These are phyloP conservation scores for Daedaleopsis sinensis DNA, from an alignment of 768 basidiomycete genomes.

Conservation along the genomic window DNA sequence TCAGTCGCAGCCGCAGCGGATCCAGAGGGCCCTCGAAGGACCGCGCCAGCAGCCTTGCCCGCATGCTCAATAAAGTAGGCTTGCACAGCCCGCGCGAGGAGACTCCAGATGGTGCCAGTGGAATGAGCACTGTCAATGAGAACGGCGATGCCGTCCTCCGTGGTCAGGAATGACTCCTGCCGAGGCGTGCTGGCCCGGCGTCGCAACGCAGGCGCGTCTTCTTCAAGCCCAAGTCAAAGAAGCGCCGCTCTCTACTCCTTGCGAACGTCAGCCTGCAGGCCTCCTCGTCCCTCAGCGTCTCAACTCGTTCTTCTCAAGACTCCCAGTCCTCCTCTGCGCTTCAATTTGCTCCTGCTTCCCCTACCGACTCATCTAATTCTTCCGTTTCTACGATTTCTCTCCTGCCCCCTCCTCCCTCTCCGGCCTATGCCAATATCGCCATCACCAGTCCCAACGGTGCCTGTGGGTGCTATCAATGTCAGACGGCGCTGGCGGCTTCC, in stretches of 20 bases:
- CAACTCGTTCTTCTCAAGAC: background rate
- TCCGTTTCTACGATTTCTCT: slow-evolving; percentile 16
- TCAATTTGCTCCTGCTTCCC: slow-evolving; percentile 14
- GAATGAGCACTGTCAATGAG: slow-evolving; percentile 1
- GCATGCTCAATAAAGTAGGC: slow-evolving; percentile 26
- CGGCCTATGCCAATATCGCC: background rate
- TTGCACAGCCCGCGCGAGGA: slow-evolving; percentile 12
- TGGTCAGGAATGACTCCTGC: slow-evolving; percentile 22
- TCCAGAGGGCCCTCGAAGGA: slow-evolving; percentile 17
- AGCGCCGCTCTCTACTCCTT: background rate
- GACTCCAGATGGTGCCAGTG: background rate
- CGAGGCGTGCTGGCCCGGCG: slow-evolving; percentile 22
- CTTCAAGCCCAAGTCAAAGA: slow-evolving; percentile 10
- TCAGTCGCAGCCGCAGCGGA: slow-evolving; percentile 20
- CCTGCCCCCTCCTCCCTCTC: slow-evolving; percentile 4
- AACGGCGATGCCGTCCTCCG: background rate
- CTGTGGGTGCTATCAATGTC: slow-evolving; percentile 7
- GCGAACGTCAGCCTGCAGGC: slow-evolving; percentile 12
- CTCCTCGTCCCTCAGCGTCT: slow-evolving; percentile 17
- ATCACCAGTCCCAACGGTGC: background rate
- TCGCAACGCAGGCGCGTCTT: slow-evolving; percentile 19
- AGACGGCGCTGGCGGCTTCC: background rate
- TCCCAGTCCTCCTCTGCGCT: slow-evolving; percentile 14
- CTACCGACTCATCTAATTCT: slow-evolving; percentile 12
- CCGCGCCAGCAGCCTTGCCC: slow-evolving; percentile 20